Base-by-base conservation (phyloP, 2,329 filamentous ascomycete species). In the Diplodia corticola region DNA sequence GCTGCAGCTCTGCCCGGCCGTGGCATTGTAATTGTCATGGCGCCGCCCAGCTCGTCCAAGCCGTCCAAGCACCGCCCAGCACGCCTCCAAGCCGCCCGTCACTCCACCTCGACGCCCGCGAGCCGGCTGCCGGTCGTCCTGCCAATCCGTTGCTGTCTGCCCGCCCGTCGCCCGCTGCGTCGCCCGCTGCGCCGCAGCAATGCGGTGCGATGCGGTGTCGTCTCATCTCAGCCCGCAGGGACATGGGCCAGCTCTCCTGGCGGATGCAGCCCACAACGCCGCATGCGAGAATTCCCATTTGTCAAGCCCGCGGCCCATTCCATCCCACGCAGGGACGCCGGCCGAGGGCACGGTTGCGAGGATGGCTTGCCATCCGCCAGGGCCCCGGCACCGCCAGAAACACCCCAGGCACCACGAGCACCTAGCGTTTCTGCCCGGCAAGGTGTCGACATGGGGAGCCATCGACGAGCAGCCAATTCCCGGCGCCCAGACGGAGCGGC, bases 271-370 rank as follows among this genome's bases (percentile, higher is more conserved):
- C 30, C 33, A 35, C 55, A 10, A 33, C 33, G 53, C 53, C 51
- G 33, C 15, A 37, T 60, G 55, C 55, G 57, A 48, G 40, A 61
- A 35, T 61, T 49, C 57, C 26, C 57, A 61, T 61, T 61, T 61
- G 57, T 61, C 57, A 61, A 24, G 37, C 15, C 37, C 7, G 35
- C 22, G 53, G 33, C 37, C 53, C 33, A 26, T 30, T 57, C 54
- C 33, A 44, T 26, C 55, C 57, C 57, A 61, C 57, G 57, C 57
- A 61, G 57, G 57, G 57, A 61, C 57, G 37, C 55, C 55, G 37
- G 37, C 37, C 55, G 55, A 46, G 55, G 55, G 55, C 55, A 60
- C 55, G 55, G 55, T 60, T 30, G 55, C 55, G n/a, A 44, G 7
- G 20, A 49, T 61, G 57, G 57, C 57, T 35, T 33, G 28, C 26